Evolutionary conservation across 352 stramenopile genomes (phyloP).

Genomic region (Pythium diclinum): DNA sequence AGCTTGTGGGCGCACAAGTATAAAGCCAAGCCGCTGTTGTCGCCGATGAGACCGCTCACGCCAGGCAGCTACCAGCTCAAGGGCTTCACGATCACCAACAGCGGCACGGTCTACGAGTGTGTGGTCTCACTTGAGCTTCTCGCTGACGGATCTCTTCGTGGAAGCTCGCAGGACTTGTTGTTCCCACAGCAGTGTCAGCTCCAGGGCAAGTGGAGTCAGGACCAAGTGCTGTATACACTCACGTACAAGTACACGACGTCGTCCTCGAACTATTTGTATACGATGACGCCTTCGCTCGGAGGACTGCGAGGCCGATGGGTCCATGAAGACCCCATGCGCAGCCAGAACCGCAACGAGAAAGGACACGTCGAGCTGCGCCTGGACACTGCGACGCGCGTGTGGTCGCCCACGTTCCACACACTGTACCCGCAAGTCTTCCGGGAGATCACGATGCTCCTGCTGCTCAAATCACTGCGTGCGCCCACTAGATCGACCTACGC

Average conservation of each 20-base stretch:
- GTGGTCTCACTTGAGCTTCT: conserved; percentile 36
- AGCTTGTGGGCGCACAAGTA: background rate
- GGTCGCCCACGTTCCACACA: conserved; percentile 18
- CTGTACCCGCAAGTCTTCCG: conserved; percentile 21
- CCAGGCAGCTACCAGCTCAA: conserved; percentile 50
- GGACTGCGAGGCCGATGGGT: conserved; percentile 44
- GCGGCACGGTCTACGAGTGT: conserved; percentile 59
- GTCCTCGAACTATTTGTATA: conserved; percentile 52
- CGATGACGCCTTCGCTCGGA: conserved; percentile 35
- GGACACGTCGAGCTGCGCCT: conserved; percentile 20
- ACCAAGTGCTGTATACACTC: conserved; percentile 44
- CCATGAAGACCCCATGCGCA: conserved; percentile 41
- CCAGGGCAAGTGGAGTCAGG: conserved; percentile 40
- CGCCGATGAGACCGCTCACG: conserved; percentile 42
- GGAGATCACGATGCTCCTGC: conserved; percentile 13
- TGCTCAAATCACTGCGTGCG: conserved; percentile 14
- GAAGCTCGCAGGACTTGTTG: conserved; percentile 47
- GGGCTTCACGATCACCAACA: conserved; percentile 56
- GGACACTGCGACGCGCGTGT: background rate
- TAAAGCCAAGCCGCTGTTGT: conserved; percentile 19
- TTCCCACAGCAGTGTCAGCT: conserved; percentile 51
- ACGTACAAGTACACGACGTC: conserved; percentile 39
- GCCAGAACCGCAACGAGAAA: conserved; percentile 10
- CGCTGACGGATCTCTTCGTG: conserved; percentile 38
- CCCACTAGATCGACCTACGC: background rate